Conservation (phyloP, 2,329 filamentous ascomycete genomes). For the Coniochaeta sp. region DNA sequence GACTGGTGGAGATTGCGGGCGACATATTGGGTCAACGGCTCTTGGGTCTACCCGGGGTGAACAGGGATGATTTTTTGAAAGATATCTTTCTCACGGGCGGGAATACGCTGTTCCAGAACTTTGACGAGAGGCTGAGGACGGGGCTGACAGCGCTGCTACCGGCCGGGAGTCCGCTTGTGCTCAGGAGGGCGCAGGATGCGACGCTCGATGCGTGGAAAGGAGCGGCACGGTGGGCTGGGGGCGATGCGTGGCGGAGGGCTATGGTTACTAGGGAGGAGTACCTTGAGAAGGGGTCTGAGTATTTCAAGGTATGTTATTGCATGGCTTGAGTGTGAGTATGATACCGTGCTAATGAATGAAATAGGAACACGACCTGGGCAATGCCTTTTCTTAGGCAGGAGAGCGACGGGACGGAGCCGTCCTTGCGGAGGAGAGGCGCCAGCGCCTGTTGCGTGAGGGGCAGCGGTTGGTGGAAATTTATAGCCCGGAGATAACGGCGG, state of each 20-base stretch:
- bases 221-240: conserved; percentile 75
- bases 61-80: conserved; percentile 64
- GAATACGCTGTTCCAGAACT: conserved; percentile 77
- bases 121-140: conserved; percentile 71
- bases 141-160: conserved; percentile 71
- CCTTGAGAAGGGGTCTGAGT: conserved; percentile 85
- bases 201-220: conserved; percentile 89
- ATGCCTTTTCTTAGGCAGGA: conserved; percentile 29
- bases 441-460: neutral
- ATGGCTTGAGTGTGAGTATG: neutral
- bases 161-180: conserved; percentile 55
- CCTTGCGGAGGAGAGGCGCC: neutral
- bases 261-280: conserved; percentile 78
- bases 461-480: neutral
- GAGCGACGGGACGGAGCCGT: neutral
- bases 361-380: conserved; percentile 62
- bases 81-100: conserved; percentile 96
- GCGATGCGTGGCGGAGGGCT: conserved; percentile 50
- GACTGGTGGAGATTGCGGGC: conserved; percentile 83
- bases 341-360: neutral
- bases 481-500: neutral
- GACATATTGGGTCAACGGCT: conserved; percentile 85
- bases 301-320: conserved; percentile 64
- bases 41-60: conserved; percentile 34
- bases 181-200: conserved; percentile 69